Percentiles rank a stretch among this genome's conserved stretches.
phyloP scores from a whole-genome alignment of 2,329 filamentous ascomycete genomes.

The Acrodontium crateriforme region DNA sequence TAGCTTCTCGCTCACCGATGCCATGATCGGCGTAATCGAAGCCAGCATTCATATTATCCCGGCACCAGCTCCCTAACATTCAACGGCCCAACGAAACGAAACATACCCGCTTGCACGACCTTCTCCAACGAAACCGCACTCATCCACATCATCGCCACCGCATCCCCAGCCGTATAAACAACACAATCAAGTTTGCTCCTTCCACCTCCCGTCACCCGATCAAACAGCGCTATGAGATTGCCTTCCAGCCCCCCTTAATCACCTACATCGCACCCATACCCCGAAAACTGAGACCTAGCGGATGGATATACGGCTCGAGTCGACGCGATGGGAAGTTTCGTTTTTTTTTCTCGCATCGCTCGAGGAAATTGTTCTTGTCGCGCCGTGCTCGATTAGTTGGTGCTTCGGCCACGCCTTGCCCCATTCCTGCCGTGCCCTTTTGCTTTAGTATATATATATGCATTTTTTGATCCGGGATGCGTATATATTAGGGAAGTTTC shows the following conservation, averaged over 20 bases:
- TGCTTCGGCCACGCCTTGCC: slow-evolving; percentile 46
- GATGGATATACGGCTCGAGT: slow-evolving; percentile 32
- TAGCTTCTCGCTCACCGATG: slow-evolving; percentile 38
- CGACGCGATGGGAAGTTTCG: slow-evolving; percentile 34
- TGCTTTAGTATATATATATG: no score
- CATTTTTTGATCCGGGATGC: no score
- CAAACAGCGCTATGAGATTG: slow-evolving; percentile 35
- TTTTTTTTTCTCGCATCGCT: no score
- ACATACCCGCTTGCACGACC: slow-evolving; percentile 30
- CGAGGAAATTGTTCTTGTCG: slow-evolving; percentile 45
- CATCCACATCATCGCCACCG: slow-evolving; percentile 28
- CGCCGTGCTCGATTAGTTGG: slow-evolving; percentile 41
- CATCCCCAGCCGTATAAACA: slow-evolving; percentile 42
- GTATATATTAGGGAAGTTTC: no score
- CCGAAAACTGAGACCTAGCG: slow-evolving; percentile 25
- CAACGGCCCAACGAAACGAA: slow-evolving; percentile 39
- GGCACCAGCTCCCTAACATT: slow-evolving; percentile 39
- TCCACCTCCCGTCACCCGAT: slow-evolving; percentile 18
- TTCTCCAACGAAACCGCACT: slow-evolving; percentile 27
- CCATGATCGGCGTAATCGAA: slow-evolving; percentile 43
- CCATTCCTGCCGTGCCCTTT: slow-evolving; percentile 45
- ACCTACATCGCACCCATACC: slow-evolving; percentile 36
- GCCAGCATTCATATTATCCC: slow-evolving; percentile 29
- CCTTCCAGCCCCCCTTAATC: slow-evolving; percentile 32
- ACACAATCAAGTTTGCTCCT: slow-evolving; percentile 39